These are phyloP conservation scores for Saccharomycopsis hybrid DNA, from an alignment of 1,139 yeast species.

Conservation along the genomic window DNA sequence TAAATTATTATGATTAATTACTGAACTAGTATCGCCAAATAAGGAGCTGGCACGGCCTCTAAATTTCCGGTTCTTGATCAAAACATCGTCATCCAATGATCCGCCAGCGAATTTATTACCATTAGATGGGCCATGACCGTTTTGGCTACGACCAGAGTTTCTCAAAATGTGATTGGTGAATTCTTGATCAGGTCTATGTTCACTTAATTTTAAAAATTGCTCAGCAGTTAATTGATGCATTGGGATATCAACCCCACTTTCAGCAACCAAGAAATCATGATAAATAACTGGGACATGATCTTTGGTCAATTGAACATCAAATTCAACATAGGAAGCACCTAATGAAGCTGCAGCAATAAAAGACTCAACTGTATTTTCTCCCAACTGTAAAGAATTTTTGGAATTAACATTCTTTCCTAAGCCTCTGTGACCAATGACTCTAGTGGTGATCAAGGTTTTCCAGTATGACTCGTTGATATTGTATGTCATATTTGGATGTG, in stretches of 20 bases:
- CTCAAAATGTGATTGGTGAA: neutral
- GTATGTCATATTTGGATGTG: conserved; percentile 63
- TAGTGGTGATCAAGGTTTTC: conserved; percentile 82
- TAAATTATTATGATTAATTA: neutral
- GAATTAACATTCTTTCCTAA: conserved; percentile 76
- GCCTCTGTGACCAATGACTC: conserved; percentile 97
- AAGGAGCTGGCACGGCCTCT: conserved; percentile 6
- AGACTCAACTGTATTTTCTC: conserved; percentile 93
- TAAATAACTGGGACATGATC: conserved; percentile 89
- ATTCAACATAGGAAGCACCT: conserved; percentile 90
- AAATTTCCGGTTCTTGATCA: conserved; percentile 20
- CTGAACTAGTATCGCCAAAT: conserved; percentile 1
- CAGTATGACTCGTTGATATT: conserved; percentile 80
- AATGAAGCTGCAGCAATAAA: conserved; percentile 95
- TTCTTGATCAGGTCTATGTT: conserved; percentile 24
- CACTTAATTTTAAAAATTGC: conserved; percentile 70
- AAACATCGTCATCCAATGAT: conserved; percentile 29
- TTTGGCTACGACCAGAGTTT: neutral
- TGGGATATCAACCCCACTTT: conserved; percentile 93
- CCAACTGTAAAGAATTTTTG: conserved; percentile 78
- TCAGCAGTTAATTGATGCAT: conserved; percentile 90
- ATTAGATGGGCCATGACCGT: neutral
- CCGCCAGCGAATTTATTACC: conserved; percentile 15
- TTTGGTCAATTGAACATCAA: conserved; percentile 95
- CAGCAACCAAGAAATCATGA: conserved; percentile 93